Conservation (phyloP, 345 rosid species). For the Boechera retrofracta region DNA sequence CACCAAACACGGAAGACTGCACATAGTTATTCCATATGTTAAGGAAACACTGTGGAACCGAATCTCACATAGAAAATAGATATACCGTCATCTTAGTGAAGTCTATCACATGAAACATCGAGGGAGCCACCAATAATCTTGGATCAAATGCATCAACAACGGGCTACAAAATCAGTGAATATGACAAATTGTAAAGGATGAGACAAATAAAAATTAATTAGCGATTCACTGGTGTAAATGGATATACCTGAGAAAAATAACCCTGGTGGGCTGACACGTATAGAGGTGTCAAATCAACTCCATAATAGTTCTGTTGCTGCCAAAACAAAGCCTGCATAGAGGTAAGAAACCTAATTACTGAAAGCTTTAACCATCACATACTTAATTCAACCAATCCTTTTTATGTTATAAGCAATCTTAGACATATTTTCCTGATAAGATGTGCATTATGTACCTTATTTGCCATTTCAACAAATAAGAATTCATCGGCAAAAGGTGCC, state of each 20-base stretch:
- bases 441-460: conserved; percentile 71
- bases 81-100: conserved; percentile 78
- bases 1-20: neutral
- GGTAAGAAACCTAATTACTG: conserved; percentile 6
- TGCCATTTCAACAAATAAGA: conserved; percentile 86
- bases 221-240: conserved; percentile 5
- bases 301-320: conserved; percentile 93
- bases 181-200: neutral
- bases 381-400: conserved; percentile 6
- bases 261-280: conserved; percentile 84
- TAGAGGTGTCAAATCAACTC: conserved; percentile 86
- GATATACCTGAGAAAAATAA: conserved; percentile 86
- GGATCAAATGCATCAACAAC: conserved; percentile 99
- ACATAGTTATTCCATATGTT: neutral
- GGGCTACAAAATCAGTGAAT: conserved; percentile 58
- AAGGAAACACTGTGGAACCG: neutral
- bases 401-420: conserved; percentile 7
- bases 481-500: conserved; percentile 98
- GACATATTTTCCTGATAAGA: conserved; percentile 20
- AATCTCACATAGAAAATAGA: neutral
- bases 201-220: neutral
- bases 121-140: conserved; percentile 86
- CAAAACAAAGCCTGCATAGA: conserved; percentile 84
- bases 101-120: conserved; percentile 68
- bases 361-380: conserved; percentile 13